Base-by-base conservation (phyloP, 2,329 filamentous ascomycete genomes). In the Malbranchea zuffiana region DNA sequence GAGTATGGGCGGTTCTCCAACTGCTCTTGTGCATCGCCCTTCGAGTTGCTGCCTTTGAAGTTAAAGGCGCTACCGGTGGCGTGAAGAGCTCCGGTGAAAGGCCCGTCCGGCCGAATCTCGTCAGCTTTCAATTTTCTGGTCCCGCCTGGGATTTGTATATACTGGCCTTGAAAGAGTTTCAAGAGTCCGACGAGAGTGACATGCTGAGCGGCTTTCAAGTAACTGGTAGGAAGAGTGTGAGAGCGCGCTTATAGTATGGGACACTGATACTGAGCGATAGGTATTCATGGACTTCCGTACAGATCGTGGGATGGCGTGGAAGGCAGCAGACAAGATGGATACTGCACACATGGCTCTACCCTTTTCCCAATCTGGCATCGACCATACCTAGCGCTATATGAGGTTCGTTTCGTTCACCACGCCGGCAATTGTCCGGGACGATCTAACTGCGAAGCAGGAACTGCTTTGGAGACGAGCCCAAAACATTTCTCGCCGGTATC, bases 341-440 rank as follows among this genome's bases (percentile, higher is more conserved):
- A 86, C 55, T 92, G 85, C 55, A 74, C 74, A 10, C 85, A 93
- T 58, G 72, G 69, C 16, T 82, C 80, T 1, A 74, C 79, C 26
- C 63, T 90, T 11, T 90, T 93, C 54, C 74, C 80, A 25, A 71
- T 78, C 25, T 92, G 85, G 85, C 85, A 93, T 65, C 74, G 85
- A 33, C 81, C 83, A 1, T 92, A 88, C 56, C 65, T 90, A 38
- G 65, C 72, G 6, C 59, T 80, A 6, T 75, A 63, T 44, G 68
- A 80, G 60, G 71, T 72, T 47, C 32, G 51, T 35, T 16, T 20
- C 7, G 15, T 15, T 30, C 7, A n/a, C 19, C 2, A 1, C n/a
- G n/a, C 23, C 7, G 6, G 23, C 7, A 25, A n/a, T 15, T 23
- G 4, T 17, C 11, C 25, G 3, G 3, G 18, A 23, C 6, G 10